Conservation (phyloP, 2,329 filamentous ascomycete species). For the Colletotrichum caudatum region DNA sequence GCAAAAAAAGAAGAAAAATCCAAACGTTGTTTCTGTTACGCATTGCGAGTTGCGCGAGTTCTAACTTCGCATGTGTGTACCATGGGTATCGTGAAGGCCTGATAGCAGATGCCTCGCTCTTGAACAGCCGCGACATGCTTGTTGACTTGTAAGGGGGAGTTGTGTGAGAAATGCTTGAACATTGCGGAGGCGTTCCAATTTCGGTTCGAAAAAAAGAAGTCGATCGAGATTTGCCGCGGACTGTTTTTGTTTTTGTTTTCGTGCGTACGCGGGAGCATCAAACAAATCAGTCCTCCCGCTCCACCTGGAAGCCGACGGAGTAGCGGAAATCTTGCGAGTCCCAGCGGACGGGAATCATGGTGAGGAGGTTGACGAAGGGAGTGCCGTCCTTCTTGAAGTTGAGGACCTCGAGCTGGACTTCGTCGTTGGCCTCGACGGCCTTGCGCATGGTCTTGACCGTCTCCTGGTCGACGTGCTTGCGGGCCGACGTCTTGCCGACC, state of each 20-base stretch:
- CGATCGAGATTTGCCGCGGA: not conserved
- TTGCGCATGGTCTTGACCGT: constrained; percentile 67
- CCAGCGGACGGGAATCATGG: constrained; percentile 84
- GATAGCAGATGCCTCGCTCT: constrained; percentile 42
- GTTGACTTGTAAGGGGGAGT: not conserved
- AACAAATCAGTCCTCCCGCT: constrained; percentile 59
- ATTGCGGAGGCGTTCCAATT: not conserved
- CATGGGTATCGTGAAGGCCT: constrained; percentile 45
- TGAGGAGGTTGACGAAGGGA: constrained; percentile 83
- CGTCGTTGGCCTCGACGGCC: constrained; percentile 58
- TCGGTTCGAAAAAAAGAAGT: too few relatives aligned
- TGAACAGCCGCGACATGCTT: constrained; percentile 6
- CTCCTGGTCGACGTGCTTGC: constrained; percentile 75
- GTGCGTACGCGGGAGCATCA: not conserved
- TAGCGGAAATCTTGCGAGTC: constrained; percentile 75
- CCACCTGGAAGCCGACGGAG: constrained; percentile 85
- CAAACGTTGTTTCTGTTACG: not conserved
- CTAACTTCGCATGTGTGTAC: constrained; percentile 24
- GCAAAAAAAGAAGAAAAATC: not conserved
- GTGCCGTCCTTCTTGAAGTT: constrained; percentile 88
- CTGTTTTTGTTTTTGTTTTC: too few relatives aligned
- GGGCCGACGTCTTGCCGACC: constrained; percentile 68
- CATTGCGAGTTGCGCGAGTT: constrained; percentile 4
- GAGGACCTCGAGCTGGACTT: constrained; percentile 68
- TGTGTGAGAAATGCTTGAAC: not conserved